Evolutionary conservation across 2,329 filamentous ascomycete genomes (phyloP).

Genomic region (Raffaelea albimanens): DNA sequence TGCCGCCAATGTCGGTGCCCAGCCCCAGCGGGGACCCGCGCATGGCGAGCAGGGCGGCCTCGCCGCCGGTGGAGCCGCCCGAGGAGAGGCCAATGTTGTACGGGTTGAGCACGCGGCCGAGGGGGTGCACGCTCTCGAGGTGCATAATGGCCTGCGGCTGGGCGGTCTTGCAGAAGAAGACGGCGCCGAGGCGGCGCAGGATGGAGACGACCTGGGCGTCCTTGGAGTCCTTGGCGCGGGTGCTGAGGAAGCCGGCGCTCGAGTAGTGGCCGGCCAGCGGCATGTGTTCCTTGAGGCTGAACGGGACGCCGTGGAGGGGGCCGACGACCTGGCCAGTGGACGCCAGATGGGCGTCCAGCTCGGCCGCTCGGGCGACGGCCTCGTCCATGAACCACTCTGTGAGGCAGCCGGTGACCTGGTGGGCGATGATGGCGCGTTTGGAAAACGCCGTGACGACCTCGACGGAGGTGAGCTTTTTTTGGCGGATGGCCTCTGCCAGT

Average conservation of each 20-base stretch:
- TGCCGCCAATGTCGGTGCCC: constrained; percentile 23
- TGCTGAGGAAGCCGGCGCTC: constrained; percentile 2
- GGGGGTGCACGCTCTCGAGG: constrained; percentile 23
- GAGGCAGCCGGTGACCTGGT: constrained; percentile 31
- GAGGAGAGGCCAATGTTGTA: constrained; percentile 22
- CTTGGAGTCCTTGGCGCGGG: not conserved
- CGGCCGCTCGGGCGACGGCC: constrained; percentile 20
- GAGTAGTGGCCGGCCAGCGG: constrained; percentile 24
- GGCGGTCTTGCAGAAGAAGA: constrained; percentile 17
- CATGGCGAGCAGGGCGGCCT: constrained; percentile 24
- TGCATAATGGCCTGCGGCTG: constrained; percentile 18
- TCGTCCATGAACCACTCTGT: constrained; percentile 29
- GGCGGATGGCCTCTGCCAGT: constrained; percentile 29
- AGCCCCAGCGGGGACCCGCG: constrained; percentile 34
- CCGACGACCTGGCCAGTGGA: constrained; percentile 20
- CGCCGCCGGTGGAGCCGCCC: constrained; percentile 27
- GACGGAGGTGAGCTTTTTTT: constrained; percentile 24
- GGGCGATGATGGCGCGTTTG: constrained; percentile 35
- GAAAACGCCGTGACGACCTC: constrained; percentile 31
- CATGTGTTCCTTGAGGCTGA: constrained; percentile 25
- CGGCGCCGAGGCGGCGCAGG: constrained; percentile 18
- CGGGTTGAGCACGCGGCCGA: constrained; percentile 25
- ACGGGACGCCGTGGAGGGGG: constrained; percentile 33
- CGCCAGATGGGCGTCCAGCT: constrained; percentile 21
- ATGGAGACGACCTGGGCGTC: constrained; percentile 11